Conservation (phyloP, 768 basidiomycete genomes). For the Suillus americanus region DNA sequence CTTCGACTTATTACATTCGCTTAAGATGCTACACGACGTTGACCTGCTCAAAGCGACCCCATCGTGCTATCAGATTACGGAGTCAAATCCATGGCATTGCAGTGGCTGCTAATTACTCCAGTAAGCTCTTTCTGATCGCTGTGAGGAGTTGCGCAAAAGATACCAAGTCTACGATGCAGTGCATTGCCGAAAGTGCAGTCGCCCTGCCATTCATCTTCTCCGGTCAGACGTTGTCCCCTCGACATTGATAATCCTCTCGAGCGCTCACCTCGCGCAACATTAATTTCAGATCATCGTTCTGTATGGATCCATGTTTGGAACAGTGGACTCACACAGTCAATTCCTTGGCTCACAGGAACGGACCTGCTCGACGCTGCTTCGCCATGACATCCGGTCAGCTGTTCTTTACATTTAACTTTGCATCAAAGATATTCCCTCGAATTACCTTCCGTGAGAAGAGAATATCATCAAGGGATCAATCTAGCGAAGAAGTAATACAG, state of each 20-base stretch:
- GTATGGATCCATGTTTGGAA: too few species aligned
- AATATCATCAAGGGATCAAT: background rate
- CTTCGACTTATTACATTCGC: conserved; percentile 66
- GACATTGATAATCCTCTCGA: background rate
- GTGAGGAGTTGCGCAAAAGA: background rate
- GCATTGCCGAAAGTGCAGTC: background rate
- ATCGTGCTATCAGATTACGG: background rate
- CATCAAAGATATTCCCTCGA: background rate
- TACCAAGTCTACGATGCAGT: background rate
- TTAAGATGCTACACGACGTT: conserved; percentile 85
- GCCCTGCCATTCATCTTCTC: background rate
- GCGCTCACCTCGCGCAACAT: background rate
- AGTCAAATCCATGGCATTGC: background rate
- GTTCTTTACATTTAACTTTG: background rate
- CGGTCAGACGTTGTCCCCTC: background rate
- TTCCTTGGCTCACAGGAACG: too few species aligned
- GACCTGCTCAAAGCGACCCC: conserved; percentile 63
- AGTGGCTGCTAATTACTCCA: background rate
- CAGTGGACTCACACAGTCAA: too few species aligned
- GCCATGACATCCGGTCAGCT: background rate
- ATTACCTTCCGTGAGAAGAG: background rate
- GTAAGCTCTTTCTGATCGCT: background rate
- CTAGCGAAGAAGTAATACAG: too few species aligned
- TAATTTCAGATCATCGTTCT: background rate
- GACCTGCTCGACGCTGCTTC: background rate